Percentiles rank a stretch among this genome's conserved stretches.
Conservation (phyloP, 2,329 filamentous ascomycete genomes). For the Triangularia setosa region DNA sequence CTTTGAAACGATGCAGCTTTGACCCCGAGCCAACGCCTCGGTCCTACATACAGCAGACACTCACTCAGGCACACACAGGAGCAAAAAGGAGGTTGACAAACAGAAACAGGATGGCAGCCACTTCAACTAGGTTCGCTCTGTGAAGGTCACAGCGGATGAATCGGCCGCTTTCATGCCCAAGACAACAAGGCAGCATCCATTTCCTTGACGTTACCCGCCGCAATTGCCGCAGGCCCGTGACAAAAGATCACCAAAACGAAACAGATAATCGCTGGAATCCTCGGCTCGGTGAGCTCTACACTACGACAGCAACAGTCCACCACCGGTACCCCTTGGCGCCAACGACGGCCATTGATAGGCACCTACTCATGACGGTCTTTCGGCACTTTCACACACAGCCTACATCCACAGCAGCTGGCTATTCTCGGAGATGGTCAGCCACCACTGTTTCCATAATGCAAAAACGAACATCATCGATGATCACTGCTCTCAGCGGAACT, state of each 20-base stretch:
- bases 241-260: conserved; percentile 23
- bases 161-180: not conserved
- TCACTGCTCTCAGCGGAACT: not conserved
- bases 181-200: not conserved
- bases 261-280: conserved; percentile 6
- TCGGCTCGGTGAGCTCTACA: not conserved
- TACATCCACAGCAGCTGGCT: not conserved
- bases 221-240: conserved; percentile 2
- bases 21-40: conserved; percentile 3
- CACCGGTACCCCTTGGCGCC: not conserved
- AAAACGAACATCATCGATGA: not conserved
- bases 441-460: not conserved
- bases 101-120: not conserved
- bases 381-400: not conserved
- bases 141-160: not conserved
- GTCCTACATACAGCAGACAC: not conserved
- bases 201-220: not conserved
- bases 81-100: not conserved
- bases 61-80: not conserved
- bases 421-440: not conserved
- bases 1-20: conserved; percentile 15
- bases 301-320: not conserved
- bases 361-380: not conserved
- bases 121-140: not conserved
- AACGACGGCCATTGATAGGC: not conserved